Conservation (phyloP, 1,139 yeast genomes). For the Suhomyces terraborum region DNA sequence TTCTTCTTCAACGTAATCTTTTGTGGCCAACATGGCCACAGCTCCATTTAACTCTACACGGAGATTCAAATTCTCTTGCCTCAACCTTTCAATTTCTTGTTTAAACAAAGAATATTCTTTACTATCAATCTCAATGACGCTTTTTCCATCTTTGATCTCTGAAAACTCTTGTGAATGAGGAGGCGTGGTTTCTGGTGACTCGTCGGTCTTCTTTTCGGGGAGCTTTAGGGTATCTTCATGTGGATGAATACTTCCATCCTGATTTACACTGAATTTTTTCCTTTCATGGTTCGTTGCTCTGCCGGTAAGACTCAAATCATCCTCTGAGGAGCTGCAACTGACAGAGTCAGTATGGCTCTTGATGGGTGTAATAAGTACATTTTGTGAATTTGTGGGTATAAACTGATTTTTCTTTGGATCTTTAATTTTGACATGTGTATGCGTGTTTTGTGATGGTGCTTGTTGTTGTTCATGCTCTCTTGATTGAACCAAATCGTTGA, state of each 20-base stretch:
- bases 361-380: slow-evolving; percentile 14
- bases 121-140: slow-evolving; percentile 2
- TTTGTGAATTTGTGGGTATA: slow-evolving; percentile 2
- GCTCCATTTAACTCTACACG: slow-evolving; percentile 19
- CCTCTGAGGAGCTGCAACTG: slow-evolving; percentile 10
- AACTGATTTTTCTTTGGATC: background rate
- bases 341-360: slow-evolving; percentile 14
- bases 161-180: slow-evolving; percentile 27
- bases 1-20: slow-evolving; percentile 9
- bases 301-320: slow-evolving; percentile 16
- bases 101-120: slow-evolving; percentile 10
- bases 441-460: background rate
- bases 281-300: slow-evolving; percentile 5
- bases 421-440: background rate
- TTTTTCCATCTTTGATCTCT: slow-evolving; percentile 10
- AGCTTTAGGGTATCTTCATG: slow-evolving; percentile 1
- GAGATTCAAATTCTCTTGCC: slow-evolving; percentile 20
- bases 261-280: slow-evolving; percentile 13
- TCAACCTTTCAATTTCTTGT: slow-evolving; percentile 16
- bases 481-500: slow-evolving; percentile 6
- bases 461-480: background rate
- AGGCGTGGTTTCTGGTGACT: slow-evolving; percentile 29
- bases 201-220: slow-evolving; percentile 4
- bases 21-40: slow-evolving; percentile 20
- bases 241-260: slow-evolving; percentile 15